phyloP scores from a whole-genome alignment of 2,329 filamentous ascomycete genomes.

The Phialophora macrospora region DNA sequence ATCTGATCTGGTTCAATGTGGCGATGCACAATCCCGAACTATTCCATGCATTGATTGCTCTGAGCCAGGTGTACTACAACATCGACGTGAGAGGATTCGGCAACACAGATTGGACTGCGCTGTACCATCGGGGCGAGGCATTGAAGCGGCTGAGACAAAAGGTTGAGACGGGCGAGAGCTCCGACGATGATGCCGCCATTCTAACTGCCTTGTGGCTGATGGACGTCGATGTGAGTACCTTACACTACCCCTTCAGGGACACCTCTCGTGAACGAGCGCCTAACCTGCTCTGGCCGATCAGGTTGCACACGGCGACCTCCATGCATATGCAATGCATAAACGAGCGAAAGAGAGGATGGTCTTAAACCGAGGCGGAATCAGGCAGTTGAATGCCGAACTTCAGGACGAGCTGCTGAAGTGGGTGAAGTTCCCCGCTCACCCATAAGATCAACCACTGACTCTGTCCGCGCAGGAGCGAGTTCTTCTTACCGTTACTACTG shows the following conservation, averaged over 20 bases:
- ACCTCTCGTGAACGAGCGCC: no score
- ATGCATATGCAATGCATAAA: slow-evolving; percentile 33
- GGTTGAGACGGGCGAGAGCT: slow-evolving; percentile 18
- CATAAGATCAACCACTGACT: background rate
- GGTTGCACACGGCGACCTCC: slow-evolving; percentile 26
- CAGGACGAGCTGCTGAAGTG: slow-evolving; percentile 33
- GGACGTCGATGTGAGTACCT: slow-evolving; percentile 28
- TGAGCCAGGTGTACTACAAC: slow-evolving; percentile 33
- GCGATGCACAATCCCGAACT: slow-evolving; percentile 29
- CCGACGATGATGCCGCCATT: slow-evolving; percentile 32
- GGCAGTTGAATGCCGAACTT: slow-evolving; percentile 23
- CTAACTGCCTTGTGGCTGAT: slow-evolving; percentile 32
- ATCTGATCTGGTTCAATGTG: slow-evolving; percentile 33
- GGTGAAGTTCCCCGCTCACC: background rate
- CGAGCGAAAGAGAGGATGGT: slow-evolving; percentile 31
- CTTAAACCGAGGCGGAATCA: slow-evolving; percentile 25
- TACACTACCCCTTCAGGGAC: background rate
- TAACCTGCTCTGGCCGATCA: slow-evolving; percentile 5
- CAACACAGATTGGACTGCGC: slow-evolving; percentile 20
- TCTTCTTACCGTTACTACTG: slow-evolving; percentile 29
- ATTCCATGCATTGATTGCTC: slow-evolving; percentile 29
- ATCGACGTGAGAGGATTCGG: slow-evolving; percentile 30
- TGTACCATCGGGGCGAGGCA: slow-evolving; percentile 31
- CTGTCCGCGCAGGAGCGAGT: slow-evolving; percentile 23
- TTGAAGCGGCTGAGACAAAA: slow-evolving; percentile 30